Percentiles rank a stretch among this genome's conserved stretches.
These are phyloP conservation scores for Arthrinium phaeospermum DNA, from an alignment of 2,329 filamentous ascomycete genomes.

Conservation along the genomic window DNA sequence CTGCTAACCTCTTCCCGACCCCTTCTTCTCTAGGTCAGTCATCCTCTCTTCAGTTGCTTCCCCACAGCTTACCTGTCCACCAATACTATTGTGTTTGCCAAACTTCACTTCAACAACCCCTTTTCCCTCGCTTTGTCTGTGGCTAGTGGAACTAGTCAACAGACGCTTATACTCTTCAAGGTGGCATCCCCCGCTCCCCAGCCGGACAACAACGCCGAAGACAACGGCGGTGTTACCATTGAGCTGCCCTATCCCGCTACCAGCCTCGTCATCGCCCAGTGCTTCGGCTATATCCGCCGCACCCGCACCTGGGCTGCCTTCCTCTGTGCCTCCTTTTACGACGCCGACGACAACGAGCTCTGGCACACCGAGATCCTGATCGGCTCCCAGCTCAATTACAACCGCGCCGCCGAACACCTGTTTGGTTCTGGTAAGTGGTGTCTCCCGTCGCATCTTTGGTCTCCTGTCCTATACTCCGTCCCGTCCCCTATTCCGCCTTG, in stretches of 20 bases:
- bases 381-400: constrained; percentile 27
- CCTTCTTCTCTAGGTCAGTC: background rate
- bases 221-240: background rate
- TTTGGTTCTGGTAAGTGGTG: background rate
- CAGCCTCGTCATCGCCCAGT: constrained; percentile 52
- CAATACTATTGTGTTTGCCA: background rate
- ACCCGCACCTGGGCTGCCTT: constrained; percentile 52
- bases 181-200: constrained; percentile 32
- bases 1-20: background rate
- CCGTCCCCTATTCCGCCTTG: background rate
- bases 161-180: constrained; percentile 27
- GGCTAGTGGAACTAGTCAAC: constrained; percentile 22
- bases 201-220: background rate
- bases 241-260: constrained; percentile 51
- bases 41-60: background rate
- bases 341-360: constrained; percentile 45
- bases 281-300: constrained; percentile 41
- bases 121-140: constrained; percentile 3
- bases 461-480: background rate
- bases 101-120: background rate
- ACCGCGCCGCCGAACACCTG: background rate
- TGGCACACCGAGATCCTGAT: constrained; percentile 55
- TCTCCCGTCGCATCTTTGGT: background rate
- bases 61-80: background rate
- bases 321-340: constrained; percentile 54